A percentile compares a stretch with the other conserved stretches of the same genome.
Evolutionary conservation across 768 basidiomycete genomes (phyloP).

Genomic region (Agaricus bisporus): DNA sequence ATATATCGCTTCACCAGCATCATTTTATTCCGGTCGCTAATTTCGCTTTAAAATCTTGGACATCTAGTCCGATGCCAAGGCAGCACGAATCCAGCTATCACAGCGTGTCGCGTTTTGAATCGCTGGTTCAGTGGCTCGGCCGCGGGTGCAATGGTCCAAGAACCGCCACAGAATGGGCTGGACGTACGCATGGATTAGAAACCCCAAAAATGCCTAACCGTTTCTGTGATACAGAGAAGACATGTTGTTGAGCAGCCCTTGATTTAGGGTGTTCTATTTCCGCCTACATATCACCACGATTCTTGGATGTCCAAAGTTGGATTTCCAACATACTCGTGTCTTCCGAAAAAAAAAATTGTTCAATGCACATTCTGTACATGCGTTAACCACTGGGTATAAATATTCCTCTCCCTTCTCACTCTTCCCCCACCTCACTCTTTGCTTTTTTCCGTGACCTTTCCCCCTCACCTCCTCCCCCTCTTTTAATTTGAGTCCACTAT

Average conservation of each 20-base stretch:
- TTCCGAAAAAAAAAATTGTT: background rate
- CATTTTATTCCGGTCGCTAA: no score
- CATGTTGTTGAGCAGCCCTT: constrained; percentile 4
- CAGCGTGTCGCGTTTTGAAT: background rate
- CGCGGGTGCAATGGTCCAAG: background rate
- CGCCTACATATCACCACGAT: background rate
- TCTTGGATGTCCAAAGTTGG: background rate
- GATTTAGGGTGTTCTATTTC: background rate
- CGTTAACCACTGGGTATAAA: background rate
- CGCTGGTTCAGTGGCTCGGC: background rate
- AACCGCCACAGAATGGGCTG: background rate
- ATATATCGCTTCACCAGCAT: no score
- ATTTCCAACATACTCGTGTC: background rate
- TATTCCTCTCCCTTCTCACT: background rate
- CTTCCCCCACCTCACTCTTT: background rate
- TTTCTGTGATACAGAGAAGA: constrained; percentile 3
- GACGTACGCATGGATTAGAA: background rate
- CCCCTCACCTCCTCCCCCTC: no score
- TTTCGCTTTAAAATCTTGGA: no score
- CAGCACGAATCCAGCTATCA: background rate
- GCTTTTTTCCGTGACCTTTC: no score
- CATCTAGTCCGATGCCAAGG: background rate
- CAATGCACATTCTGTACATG: background rate
- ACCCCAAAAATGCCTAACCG: constrained; percentile 8
- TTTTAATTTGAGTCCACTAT: no score